Evolutionary conservation across 208 protist genomes (phyloP).

Genomic region (Herpetomonas tarakana): DNA sequence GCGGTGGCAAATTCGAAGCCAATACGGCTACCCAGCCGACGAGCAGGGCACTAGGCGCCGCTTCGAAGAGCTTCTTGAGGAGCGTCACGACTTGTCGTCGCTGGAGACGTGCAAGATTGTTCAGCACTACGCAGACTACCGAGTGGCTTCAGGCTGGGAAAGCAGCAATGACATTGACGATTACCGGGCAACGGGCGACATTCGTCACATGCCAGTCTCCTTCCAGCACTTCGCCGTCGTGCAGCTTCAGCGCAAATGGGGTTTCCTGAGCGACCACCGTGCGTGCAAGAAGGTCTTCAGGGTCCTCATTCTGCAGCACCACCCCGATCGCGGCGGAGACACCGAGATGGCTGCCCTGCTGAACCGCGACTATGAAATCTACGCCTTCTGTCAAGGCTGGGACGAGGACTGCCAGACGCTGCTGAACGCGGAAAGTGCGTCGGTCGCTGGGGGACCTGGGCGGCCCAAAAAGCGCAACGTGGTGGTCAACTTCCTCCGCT

Average conservation of each 20-base stretch:
- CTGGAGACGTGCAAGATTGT: constrained; percentile 61
- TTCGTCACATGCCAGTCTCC: constrained; percentile 60
- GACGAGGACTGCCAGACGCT: constrained; percentile 39
- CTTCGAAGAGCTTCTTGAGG: constrained; percentile 58
- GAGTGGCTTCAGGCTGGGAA: constrained; percentile 74
- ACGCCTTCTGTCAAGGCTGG: constrained; percentile 69
- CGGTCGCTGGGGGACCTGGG: constrained; percentile 6
- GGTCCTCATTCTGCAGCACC: constrained; percentile 61
- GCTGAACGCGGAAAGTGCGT: constrained; percentile 12
- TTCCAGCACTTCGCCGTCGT: constrained; percentile 79
- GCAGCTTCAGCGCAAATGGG: constrained; percentile 75
- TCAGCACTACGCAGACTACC: constrained; percentile 78
- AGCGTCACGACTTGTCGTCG: constrained; percentile 55
- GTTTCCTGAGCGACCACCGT: constrained; percentile 56
- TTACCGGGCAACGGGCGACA: constrained; percentile 58
- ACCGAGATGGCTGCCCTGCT: constrained; percentile 54
- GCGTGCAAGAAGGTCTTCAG: constrained; percentile 61
- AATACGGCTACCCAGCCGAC: constrained; percentile 60
- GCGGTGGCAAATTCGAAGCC: constrained; percentile 48
- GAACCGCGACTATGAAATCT: constrained; percentile 75
- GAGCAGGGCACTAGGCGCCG: constrained; percentile 42
- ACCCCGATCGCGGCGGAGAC: constrained; percentile 65
- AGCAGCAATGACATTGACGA: constrained; percentile 59
- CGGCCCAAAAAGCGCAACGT: constrained; percentile 20
- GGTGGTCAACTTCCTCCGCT: constrained; percentile 62